A percentile compares a stretch with the other conserved stretches of the same genome.
phyloP scores from a whole-genome alignment of 495 filamentous ascomycete species.

The Xylaria cubensis region DNA sequence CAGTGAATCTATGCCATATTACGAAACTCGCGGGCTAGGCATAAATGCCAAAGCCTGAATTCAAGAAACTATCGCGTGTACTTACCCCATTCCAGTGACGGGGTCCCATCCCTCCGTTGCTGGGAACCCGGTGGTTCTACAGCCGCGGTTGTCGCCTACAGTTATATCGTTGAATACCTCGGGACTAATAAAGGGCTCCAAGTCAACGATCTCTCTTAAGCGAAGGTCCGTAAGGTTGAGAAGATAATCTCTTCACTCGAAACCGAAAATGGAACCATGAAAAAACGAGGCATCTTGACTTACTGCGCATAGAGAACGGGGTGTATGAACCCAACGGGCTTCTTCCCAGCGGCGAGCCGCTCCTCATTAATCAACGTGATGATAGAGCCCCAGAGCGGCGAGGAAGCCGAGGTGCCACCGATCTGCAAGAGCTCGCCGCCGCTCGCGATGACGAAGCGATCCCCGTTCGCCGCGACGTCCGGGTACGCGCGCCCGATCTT shows the following conservation, averaged over 20 bases:
- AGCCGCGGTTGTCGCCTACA: conserved; percentile 63
- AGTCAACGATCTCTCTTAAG: background rate
- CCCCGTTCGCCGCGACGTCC: conserved; percentile 65
- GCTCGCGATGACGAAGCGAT: conserved; percentile 59
- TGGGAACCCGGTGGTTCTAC: conserved; percentile 62
- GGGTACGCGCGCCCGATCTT: conserved; percentile 65
- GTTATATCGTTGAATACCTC: conserved; percentile 67
- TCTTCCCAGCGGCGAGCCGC: conserved; percentile 59
- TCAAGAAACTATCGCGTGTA: conserved; percentile 2
- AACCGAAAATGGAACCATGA: too few relatives aligned
- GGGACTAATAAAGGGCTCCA: conserved; percentile 36
- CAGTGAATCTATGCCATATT: background rate
- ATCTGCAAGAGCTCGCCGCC: conserved; percentile 55
- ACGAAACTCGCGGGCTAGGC: background rate
- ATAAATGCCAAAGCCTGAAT: background rate
- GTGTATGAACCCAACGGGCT: conserved; percentile 68
- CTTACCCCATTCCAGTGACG: conserved; percentile 63
- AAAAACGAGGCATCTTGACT: background rate
- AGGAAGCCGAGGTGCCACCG: conserved; percentile 44
- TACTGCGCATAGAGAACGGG: conserved; percentile 50
- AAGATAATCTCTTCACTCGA: too few relatives aligned
- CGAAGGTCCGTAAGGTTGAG: background rate
- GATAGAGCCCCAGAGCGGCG: conserved; percentile 51
- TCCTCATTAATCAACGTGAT: conserved; percentile 70
- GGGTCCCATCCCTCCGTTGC: conserved; percentile 65